A percentile compares a stretch with the other conserved stretches of the same genome.
These are phyloP conservation scores for Botryotinia calthae DNA, from an alignment of 2,329 filamentous ascomycete species.

Conservation along the genomic window DNA sequence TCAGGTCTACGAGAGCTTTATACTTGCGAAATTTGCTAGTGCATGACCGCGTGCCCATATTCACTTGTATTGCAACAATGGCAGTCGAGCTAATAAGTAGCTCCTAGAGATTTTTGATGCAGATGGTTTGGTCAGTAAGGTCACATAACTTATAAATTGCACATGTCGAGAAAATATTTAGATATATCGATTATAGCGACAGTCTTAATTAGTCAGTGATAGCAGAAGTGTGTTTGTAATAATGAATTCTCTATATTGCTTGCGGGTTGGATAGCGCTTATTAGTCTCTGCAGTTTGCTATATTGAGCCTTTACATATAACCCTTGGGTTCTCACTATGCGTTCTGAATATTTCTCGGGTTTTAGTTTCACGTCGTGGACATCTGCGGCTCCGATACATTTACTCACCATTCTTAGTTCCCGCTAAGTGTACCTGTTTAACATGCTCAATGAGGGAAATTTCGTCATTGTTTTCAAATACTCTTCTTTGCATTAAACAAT, in stretches of 20 bases:
- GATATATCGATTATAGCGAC: too few relatives aligned
- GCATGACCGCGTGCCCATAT: not conserved
- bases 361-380: accelerated
- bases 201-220: too few relatives aligned
- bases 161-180: not conserved
- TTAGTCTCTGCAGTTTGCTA: not conserved
- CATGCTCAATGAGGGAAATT: too few relatives aligned
- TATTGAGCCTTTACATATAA: not conserved
- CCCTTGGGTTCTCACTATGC: not conserved
- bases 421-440: not conserved
- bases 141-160: not conserved
- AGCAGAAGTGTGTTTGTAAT: too few relatives aligned
- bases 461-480: too few relatives aligned
- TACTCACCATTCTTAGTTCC: not conserved
- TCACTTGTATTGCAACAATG: not conserved
- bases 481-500: too few relatives aligned
- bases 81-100: not conserved
- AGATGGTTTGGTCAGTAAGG: not conserved
- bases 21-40: not conserved
- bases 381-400: not conserved
- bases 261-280: not conserved
- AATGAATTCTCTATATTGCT: too few relatives aligned
- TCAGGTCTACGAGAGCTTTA: not conserved
- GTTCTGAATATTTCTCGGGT: not conserved
- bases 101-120: not conserved